phyloP scores from a whole-genome alignment of 768 basidiomycete species.

The Hortiboletus campestris region DNA sequence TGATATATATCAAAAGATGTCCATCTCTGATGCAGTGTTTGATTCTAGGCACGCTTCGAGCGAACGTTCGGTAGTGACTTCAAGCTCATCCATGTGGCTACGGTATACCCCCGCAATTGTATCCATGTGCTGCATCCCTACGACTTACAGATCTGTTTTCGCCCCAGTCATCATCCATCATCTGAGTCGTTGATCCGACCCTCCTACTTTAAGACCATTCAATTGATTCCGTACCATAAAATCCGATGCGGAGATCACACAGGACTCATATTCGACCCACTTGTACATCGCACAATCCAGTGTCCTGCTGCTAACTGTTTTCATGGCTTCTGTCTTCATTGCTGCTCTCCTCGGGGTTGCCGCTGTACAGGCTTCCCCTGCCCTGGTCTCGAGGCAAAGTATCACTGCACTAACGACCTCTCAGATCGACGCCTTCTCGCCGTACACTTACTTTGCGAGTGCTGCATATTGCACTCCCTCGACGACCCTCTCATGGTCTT shows the following conservation, averaged over 20 bases:
- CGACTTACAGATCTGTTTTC: background rate
- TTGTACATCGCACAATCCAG: background rate
- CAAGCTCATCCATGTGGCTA: background rate
- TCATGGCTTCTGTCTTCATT: conserved; percentile 6
- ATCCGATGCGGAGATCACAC: background rate
- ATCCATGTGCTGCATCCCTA: background rate
- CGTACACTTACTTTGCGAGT: conserved; percentile 49
- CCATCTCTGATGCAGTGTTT: too few relatives aligned
- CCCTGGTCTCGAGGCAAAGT: conserved; percentile 34
- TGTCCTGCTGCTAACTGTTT: conserved; percentile 24
- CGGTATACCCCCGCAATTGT: background rate
- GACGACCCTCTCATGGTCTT: conserved; percentile 44
- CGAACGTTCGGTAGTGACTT: background rate
- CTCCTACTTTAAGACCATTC: too few relatives aligned
- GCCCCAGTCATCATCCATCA: too few relatives aligned
- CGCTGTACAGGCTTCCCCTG: conserved; percentile 13
- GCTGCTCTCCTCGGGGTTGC: conserved; percentile 7
- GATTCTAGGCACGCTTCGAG: background rate
- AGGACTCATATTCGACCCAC: background rate
- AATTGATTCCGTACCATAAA: too few relatives aligned
- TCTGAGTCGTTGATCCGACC: too few relatives aligned
- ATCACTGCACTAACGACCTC: conserved; percentile 38
- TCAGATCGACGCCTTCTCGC: conserved; percentile 41
- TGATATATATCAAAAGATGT: too few relatives aligned
- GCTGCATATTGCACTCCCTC: conserved; percentile 46